A percentile compares a stretch with the other conserved stretches of the same genome.
phyloP scores from a whole-genome alignment of 768 basidiomycete species.

The Termitomyces sp. region DNA sequence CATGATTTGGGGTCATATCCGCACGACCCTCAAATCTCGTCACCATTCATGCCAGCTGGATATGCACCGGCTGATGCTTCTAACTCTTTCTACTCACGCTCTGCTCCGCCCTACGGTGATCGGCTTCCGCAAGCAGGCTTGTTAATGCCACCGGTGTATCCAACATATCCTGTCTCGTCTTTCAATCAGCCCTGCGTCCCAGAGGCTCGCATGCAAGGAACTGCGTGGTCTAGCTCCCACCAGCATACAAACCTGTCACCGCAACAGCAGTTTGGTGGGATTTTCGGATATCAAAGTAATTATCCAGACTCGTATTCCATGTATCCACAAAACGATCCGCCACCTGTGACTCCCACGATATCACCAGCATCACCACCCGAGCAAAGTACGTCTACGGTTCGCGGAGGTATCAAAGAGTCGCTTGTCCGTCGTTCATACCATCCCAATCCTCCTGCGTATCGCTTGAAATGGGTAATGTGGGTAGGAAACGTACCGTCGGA shows the following conservation, averaged over 20 bases:
- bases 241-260: no score
- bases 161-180: conserved; percentile 29
- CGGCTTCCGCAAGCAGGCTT: conserved; percentile 29
- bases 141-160: conserved; percentile 27
- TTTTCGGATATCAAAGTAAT: conserved; percentile 22
- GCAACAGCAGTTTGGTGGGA: conserved; percentile 13
- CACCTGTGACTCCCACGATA: conserved; percentile 13
- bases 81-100: conserved; percentile 29
- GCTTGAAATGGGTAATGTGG: conserved; percentile 97
- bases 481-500: conserved; percentile 87
- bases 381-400: background rate
- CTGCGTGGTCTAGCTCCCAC: conserved; percentile 48
- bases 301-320: conserved; percentile 25
- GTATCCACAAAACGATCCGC: conserved; percentile 19
- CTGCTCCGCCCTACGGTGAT: conserved; percentile 30
- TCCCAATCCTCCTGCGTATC: conserved; percentile 63
- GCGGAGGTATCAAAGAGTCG: conserved; percentile 19
- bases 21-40: conserved; percentile 16
- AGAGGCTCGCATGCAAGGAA: conserved; percentile 33
- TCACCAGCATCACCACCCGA: conserved; percentile 9
- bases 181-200: conserved; percentile 27
- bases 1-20: conserved; percentile 18
- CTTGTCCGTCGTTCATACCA: conserved; percentile 53
- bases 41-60: conserved; percentile 16
- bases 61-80: conserved; percentile 21